Conservation (phyloP, 2,329 filamentous ascomycete genomes). For the Colletotrichum phormii region DNA sequence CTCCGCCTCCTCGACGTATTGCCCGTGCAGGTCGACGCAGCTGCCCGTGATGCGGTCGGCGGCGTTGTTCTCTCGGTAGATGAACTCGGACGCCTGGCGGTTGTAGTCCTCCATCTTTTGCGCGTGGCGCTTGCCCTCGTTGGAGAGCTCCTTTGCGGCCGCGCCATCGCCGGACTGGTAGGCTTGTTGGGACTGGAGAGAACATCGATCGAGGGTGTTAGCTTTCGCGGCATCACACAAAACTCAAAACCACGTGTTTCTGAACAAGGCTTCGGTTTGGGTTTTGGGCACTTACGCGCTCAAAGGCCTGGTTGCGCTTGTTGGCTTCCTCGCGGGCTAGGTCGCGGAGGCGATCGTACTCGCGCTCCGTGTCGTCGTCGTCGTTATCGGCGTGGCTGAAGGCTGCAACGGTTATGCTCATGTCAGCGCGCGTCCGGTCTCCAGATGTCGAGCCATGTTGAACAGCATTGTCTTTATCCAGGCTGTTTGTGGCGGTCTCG, state of each 20-base stretch:
- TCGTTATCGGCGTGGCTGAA: constrained; percentile 78
- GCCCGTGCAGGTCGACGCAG: constrained; percentile 93
- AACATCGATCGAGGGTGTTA: background rate
- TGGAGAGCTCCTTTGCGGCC: constrained; percentile 83
- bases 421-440: background rate
- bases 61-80: constrained; percentile 95
- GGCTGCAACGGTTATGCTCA: constrained; percentile 59
- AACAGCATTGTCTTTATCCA: background rate
- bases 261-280: background rate
- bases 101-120: constrained; percentile 90
- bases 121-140: constrained; percentile 87
- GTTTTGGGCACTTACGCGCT: constrained; percentile 63
- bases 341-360: constrained; percentile 92
- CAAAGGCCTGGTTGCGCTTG: constrained; percentile 83
- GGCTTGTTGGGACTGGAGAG: constrained; percentile 75
- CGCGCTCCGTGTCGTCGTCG: constrained; percentile 77
- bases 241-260: background rate
- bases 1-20: constrained; percentile 95
- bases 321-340: constrained; percentile 83
- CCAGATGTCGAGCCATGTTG: background rate
- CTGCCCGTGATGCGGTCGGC: constrained; percentile 78
- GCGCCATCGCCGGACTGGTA: constrained; percentile 87
- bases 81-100: constrained; percentile 89
- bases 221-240: background rate
- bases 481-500: constrained; percentile 9